Evolutionary conservation across 495 filamentous ascomycete species (phyloP).

Genomic region (Talaromyces trachyspermus): DNA sequence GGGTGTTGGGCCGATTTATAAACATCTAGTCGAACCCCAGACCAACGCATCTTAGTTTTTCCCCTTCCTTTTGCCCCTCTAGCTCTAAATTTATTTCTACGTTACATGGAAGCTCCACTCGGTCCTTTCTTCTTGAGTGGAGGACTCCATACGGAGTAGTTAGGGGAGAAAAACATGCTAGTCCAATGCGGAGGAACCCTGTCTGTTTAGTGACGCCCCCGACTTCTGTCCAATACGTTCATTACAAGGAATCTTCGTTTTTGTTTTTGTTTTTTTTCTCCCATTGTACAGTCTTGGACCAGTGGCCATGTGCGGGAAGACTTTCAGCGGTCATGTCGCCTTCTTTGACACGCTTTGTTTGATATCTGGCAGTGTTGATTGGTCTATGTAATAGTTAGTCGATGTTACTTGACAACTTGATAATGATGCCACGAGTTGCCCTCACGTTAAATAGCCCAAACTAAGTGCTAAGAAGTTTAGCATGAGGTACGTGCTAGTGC

Average conservation of each 20-base stretch:
- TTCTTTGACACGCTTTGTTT: neutral
- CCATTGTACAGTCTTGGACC: neutral
- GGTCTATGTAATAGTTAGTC: neutral
- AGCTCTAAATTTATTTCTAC: constrained; percentile 1
- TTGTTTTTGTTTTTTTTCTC: no score
- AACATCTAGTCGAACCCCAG: neutral
- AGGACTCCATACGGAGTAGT: constrained; percentile 2
- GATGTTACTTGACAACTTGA: neutral
- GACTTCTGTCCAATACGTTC: neutral
- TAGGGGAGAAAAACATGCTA: neutral
- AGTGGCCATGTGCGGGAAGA: neutral
- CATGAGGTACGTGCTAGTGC: no score
- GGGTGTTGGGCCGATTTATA: constrained; percentile 3
- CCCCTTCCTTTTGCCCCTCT: no score
- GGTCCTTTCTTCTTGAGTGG: neutral
- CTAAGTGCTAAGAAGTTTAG: no score
- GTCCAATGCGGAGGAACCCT: constrained; percentile 3
- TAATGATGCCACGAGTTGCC: constrained; percentile 3
- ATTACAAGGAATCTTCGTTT: neutral
- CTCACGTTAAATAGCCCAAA: no score
- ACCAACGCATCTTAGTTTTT: no score
- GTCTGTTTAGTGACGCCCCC: neutral
- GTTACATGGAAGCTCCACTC: constrained; percentile 3
- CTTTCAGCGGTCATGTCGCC: neutral
- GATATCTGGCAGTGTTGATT: neutral